These are phyloP conservation scores for Nitzschia sp. DNA, from an alignment of 108 stramenopile genomes.

Conservation along the genomic window DNA sequence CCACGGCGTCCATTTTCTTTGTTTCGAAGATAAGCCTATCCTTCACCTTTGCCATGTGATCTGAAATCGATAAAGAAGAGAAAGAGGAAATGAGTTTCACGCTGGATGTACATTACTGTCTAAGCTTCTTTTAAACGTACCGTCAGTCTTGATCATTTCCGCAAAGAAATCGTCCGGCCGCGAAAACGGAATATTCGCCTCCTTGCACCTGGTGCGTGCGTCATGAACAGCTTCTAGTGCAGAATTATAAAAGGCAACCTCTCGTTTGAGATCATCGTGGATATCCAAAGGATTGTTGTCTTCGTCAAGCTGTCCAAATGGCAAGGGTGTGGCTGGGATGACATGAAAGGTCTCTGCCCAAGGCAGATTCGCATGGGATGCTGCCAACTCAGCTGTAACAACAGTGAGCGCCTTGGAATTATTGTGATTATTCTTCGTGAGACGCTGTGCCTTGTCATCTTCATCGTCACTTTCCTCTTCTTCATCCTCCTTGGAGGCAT, in stretches of 20 bases:
- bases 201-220: slow-evolving; percentile 64
- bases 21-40: slow-evolving; percentile 97
- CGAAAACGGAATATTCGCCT: slow-evolving; percentile 68
- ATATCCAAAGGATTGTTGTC: slow-evolving; percentile 63
- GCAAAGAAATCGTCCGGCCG: slow-evolving; percentile 98
- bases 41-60: slow-evolving; percentile 95
- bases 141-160: slow-evolving; percentile 99
- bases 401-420: slow-evolving; percentile 48
- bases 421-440: slow-evolving; percentile 18
- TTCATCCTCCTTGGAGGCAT: slow-evolving; percentile 33
- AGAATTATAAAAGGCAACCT: slow-evolving; percentile 94
- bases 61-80: slow-evolving; percentile 35
- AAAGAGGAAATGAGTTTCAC: neutral
- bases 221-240: slow-evolving; percentile 86
- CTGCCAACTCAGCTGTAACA: slow-evolving; percentile 34
- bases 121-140: no score
- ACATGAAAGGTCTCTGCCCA: slow-evolving; percentile 83
- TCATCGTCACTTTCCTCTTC: slow-evolving; percentile 20
- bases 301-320: slow-evolving; percentile 61
- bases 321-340: slow-evolving; percentile 64
- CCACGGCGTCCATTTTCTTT: slow-evolving; percentile 98
- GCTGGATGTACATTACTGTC: no score
- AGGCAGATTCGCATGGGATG: slow-evolving; percentile 43
- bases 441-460: slow-evolving; percentile 30
- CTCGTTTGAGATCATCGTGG: slow-evolving; percentile 96